Evolutionary conservation across 78 protist species (phyloP).

Genomic region (Cavenderia fasciculata): DNA sequence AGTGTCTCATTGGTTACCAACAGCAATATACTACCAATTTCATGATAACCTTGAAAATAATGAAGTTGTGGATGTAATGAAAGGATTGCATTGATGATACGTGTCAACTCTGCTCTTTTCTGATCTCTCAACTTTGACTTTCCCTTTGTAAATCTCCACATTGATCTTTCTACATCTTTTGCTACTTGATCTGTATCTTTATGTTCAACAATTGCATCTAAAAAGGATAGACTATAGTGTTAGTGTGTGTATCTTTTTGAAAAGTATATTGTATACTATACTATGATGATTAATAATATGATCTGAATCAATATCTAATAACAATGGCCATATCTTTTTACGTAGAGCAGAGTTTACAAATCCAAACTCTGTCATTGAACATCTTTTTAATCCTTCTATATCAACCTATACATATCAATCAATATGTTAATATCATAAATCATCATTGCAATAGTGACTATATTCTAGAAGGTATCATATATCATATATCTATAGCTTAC

Average conservation of each 20-base stretch:
- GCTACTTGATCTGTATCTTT: conserved; percentile 75
- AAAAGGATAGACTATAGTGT: not conserved
- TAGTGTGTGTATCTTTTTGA: not conserved
- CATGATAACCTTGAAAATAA: conserved; percentile 82
- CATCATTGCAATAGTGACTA: too few species aligned
- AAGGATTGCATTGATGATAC: conserved; percentile 62
- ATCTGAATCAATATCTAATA: conserved; percentile 25
- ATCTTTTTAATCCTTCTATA: conserved; percentile 39
- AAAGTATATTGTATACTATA: not conserved
- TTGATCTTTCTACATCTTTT: conserved; percentile 82
- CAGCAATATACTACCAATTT: conserved; percentile 63
- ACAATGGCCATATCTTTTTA: conserved; percentile 43
- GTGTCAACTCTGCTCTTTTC: conserved; percentile 65
- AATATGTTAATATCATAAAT: too few species aligned
- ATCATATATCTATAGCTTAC: not conserved
- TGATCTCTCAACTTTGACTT: conserved; percentile 59
- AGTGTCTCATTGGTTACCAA: conserved; percentile 55
- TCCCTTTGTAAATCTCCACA: conserved; percentile 82
- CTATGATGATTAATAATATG: conserved; percentile 7
- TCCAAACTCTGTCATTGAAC: conserved; percentile 48
- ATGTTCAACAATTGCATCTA: conserved; percentile 31
- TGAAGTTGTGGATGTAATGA: conserved; percentile 37
- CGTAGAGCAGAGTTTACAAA: conserved; percentile 42
- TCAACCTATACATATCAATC: conserved; percentile 7
- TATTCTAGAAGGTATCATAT: not conserved